phyloP scores from a whole-genome alignment of 1,284 basidiomycete species.

The Malassezia yamatoensis region DNA sequence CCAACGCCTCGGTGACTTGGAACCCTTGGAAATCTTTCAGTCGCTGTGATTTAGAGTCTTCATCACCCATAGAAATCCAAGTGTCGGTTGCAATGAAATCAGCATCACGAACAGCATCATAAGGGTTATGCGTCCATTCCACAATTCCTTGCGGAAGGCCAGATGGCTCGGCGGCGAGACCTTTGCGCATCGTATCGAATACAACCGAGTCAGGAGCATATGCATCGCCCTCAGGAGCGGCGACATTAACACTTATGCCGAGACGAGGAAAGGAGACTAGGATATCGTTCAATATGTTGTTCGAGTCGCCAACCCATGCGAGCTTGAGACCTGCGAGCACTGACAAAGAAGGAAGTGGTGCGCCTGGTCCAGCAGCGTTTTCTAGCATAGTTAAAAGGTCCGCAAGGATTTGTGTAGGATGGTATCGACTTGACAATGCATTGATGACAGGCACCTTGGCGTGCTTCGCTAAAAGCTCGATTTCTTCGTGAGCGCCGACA shows the following conservation, averaged over 20 bases:
- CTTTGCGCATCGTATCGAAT: constrained; percentile 51
- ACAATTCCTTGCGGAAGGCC: constrained; percentile 51
- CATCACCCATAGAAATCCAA: constrained; percentile 91
- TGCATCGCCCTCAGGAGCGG: constrained; percentile 58
- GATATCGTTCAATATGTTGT: constrained; percentile 96
- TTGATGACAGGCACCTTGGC: constrained; percentile 89
- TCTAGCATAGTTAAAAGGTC: constrained; percentile 85
- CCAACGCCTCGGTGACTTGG: constrained; percentile 70
- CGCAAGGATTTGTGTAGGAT: constrained; percentile 89
- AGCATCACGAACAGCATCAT: constrained; percentile 75
- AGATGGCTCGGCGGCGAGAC: constrained; percentile 48
- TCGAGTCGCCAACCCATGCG: constrained; percentile 87
- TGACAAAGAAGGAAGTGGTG: constrained; percentile 42
- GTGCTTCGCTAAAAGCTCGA: constrained; percentile 82
- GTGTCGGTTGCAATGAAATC: constrained; percentile 74
- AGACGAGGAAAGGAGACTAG: constrained; percentile 84
- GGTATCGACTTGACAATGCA: constrained; percentile 87
- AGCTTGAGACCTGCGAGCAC: constrained; percentile 46
- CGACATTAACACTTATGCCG: constrained; percentile 75
- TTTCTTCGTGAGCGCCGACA: constrained; percentile 79
- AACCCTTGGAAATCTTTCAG: constrained; percentile 80
- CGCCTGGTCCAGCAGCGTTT: constrained; percentile 32
- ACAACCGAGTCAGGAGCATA: constrained; percentile 72
- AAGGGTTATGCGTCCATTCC: constrained; percentile 66
- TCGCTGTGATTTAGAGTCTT: constrained; percentile 81